A percentile compares a stretch with the other conserved stretches of the same genome.
Conservation (phyloP, 2,329 filamentous ascomycete species). For the Talaromyces sp. region DNA sequence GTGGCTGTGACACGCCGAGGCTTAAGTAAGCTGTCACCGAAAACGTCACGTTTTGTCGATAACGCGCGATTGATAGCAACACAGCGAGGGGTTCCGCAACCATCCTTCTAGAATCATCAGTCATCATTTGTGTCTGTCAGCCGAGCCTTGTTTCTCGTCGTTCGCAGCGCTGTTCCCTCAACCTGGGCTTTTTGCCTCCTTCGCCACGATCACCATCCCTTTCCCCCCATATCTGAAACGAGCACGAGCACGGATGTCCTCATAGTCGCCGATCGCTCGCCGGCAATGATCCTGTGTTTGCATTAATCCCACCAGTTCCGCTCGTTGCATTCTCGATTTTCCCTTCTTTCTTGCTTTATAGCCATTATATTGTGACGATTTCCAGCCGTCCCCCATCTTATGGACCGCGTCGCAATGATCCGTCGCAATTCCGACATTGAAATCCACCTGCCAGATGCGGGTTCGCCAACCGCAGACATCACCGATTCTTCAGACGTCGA, state of each 20-base stretch:
- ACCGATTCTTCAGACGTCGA: constrained; percentile 30
- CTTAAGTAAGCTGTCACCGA: background rate
- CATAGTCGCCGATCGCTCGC: background rate
- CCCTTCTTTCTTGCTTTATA: background rate
- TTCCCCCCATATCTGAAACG: constrained; percentile 10
- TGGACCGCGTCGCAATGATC: constrained; percentile 24
- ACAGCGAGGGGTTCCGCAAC: background rate
- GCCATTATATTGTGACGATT: background rate
- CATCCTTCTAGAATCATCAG: background rate
- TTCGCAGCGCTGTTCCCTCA: background rate
- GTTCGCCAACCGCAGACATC: constrained; percentile 18
- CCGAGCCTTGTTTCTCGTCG: background rate
- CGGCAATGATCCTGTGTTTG: background rate
- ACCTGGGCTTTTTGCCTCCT: background rate
- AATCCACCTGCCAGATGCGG: constrained; percentile 34
- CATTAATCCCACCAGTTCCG: background rate
- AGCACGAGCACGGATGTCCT: constrained; percentile 15
- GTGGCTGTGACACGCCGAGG: background rate
- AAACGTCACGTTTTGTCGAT: background rate
- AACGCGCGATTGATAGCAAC: background rate
- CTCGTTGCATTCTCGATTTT: background rate
- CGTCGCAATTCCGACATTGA: constrained; percentile 40
- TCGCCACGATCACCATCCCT: constrained; percentile 4
- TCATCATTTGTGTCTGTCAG: background rate
- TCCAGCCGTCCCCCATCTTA: background rate